These are phyloP conservation scores for Pythium folliculosum DNA, from an alignment of 352 stramenopile species.

Conservation along the genomic window DNA sequence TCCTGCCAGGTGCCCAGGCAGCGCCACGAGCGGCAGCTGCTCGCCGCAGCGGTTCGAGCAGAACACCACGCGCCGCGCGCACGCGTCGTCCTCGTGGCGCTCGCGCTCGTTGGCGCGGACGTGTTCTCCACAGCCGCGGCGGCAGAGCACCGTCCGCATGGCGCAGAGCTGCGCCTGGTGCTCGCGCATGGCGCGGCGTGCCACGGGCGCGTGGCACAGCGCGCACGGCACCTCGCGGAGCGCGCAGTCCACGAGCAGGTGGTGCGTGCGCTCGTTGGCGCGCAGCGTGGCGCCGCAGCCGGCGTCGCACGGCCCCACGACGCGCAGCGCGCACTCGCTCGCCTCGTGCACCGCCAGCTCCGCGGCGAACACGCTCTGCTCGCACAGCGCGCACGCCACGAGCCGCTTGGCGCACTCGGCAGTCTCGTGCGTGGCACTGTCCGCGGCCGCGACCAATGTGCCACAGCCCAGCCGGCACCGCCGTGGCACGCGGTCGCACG, in stretches of 20 bases:
- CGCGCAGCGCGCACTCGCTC: conserved; percentile 55
- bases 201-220: conserved; percentile 44
- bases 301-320: conserved; percentile 48
- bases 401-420: conserved; percentile 60
- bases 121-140: conserved; percentile 48
- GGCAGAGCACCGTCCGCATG: conserved; percentile 52
- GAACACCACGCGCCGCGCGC: conserved; percentile 41
- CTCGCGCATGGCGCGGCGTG: conserved; percentile 35
- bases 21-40: conserved; percentile 31
- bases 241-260: conserved; percentile 55
- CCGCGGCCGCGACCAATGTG: conserved; percentile 27
- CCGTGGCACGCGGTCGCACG: conserved; percentile 43
- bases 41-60: conserved; percentile 63
- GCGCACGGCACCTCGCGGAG: conserved; percentile 52
- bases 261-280: conserved; percentile 57
- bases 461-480: conserved; percentile 56
- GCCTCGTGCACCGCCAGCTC: conserved; percentile 44
- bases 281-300: conserved; percentile 46
- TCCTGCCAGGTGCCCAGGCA: conserved; percentile 45
- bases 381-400: conserved; percentile 54
- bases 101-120: conserved; percentile 45
- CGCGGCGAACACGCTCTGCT: conserved; percentile 42
- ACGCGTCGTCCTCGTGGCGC: conserved; percentile 51
- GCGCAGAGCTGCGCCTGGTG: conserved; percentile 55
- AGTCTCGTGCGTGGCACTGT: conserved; percentile 40